Evolutionary conservation across 305 asterid species (phyloP), one percentile per base, ranked within the genome.

Genomic region (Ajuga reptans): DNA sequence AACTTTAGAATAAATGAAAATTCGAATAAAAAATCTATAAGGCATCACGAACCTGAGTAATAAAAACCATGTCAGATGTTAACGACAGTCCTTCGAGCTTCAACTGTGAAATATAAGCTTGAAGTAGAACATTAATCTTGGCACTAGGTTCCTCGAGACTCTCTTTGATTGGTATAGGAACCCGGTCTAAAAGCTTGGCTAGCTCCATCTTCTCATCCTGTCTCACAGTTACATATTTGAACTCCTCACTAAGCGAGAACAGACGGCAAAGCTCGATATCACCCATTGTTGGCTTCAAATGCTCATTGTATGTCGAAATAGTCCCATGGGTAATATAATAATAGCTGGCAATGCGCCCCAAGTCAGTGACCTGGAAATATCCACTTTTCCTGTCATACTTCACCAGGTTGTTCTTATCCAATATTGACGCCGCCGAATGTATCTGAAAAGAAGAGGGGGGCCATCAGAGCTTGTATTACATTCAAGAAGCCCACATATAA

Each of bases 291-390:
- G 95, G 92, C 85, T 90, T 90, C 87, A 93, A 79, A 72, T 90
- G 95, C 82, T 93, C 97, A 64, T 90, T 90, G 83, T 80, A 93
- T 10, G 94, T 90, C 55, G 97, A 78, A 50, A 93, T 87, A 2
- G 96, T 87, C 58, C 97, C 95, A 60, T 87, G 95, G 10, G 95
- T 90, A 41, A 93, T 84, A 52, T 93, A 90, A 74, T 90, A 93
- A 77, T 89, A 89, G 79, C 99, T 93, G 36, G 97, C 99, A 81
- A 93, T 93, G 63, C 96, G 97, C 17, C 97, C 99, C 88, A 93
- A 78, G 80, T 93, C 99, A 3, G 99, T 89, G 49, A 89, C 96
- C 86, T 93, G 99, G 87, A 90, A 93, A 77, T 87, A 93, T 80
- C 97, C 97, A 83, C 97, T 90, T 76, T 89, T 93, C 72, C 92